Evolutionary conservation across 2,329 filamentous ascomycete species (phyloP).

Genomic region (Alternaria viburni): DNA sequence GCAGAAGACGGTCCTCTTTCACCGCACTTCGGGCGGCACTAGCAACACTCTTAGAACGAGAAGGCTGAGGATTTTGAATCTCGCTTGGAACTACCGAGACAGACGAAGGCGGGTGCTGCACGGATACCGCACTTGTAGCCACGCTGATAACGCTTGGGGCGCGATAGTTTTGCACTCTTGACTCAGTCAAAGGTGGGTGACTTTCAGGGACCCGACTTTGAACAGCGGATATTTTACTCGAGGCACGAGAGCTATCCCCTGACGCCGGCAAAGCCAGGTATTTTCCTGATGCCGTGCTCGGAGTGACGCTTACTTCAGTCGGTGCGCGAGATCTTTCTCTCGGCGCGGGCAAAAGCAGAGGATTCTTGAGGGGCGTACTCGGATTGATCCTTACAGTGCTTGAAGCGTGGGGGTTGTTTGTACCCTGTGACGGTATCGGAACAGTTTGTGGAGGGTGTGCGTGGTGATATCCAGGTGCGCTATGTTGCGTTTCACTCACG

Average conservation of each 20-base stretch:
- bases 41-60: not conserved
- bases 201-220: too few relatives aligned
- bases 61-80: not conserved
- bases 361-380: too few relatives aligned
- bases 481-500: rapidly evolving
- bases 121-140: not conserved
- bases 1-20: rapidly evolving
- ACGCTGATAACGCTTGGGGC: not conserved
- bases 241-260: not conserved
- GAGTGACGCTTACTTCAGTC: too few relatives aligned
- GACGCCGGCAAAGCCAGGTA: not conserved
- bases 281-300: too few relatives aligned
- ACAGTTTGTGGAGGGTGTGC: too few relatives aligned
- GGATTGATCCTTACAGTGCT: not conserved
- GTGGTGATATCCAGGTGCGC: rapidly evolving
- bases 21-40: not conserved
- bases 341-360: too few relatives aligned
- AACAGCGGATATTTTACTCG: too few relatives aligned
- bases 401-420: too few relatives aligned
- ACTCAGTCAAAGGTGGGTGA: not conserved
- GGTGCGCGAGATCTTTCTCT: too few relatives aligned
- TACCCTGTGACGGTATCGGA: too few relatives aligned
- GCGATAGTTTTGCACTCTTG: not conserved
- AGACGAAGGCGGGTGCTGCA: not conserved
- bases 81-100: not conserved